phyloP scores from a whole-genome alignment of 2,329 filamentous ascomycete genomes.

The Shiraia sp. region DNA sequence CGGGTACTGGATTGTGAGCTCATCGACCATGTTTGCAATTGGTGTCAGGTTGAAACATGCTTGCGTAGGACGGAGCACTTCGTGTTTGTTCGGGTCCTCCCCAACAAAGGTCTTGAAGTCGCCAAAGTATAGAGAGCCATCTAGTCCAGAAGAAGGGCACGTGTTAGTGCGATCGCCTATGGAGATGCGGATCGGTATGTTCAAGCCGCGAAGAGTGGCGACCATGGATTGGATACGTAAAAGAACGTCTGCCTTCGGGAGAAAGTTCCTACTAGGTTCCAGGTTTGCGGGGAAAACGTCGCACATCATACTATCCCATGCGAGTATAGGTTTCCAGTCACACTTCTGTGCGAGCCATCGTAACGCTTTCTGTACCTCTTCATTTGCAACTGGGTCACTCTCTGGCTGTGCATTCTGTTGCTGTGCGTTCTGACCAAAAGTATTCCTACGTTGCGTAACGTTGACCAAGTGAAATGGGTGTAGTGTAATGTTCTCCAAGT shows the following conservation, averaged over 20 bases:
- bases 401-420: slow-evolving; percentile 15
- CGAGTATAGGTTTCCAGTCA: slow-evolving; percentile 38
- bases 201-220: slow-evolving; percentile 27
- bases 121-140: slow-evolving; percentile 41
- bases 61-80: slow-evolving; percentile 37
- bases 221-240: slow-evolving; percentile 38
- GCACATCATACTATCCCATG: slow-evolving; percentile 43
- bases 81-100: slow-evolving; percentile 25
- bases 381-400: slow-evolving; percentile 31
- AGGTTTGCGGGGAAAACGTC: slow-evolving; percentile 43
- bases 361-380: slow-evolving; percentile 38
- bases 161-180: slow-evolving; percentile 37
- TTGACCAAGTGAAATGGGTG: slow-evolving; percentile 43
- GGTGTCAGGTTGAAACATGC: slow-evolving; percentile 36
- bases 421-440: slow-evolving; percentile 20
- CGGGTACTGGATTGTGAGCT: slow-evolving; percentile 42
- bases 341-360: slow-evolving; percentile 38
- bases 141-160: slow-evolving; percentile 31
- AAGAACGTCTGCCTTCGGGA: slow-evolving; percentile 37
- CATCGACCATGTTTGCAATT: slow-evolving; percentile 42
- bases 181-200: slow-evolving; percentile 39
- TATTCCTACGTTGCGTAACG: slow-evolving; percentile 34
- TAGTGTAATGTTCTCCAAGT: slow-evolving; percentile 32
- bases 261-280: slow-evolving; percentile 29
- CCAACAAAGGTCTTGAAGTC: slow-evolving; percentile 39